These are phyloP conservation scores for Deinandra increscens DNA, from an alignment of 129 eudicot genomes.

Conservation along the genomic window DNA sequence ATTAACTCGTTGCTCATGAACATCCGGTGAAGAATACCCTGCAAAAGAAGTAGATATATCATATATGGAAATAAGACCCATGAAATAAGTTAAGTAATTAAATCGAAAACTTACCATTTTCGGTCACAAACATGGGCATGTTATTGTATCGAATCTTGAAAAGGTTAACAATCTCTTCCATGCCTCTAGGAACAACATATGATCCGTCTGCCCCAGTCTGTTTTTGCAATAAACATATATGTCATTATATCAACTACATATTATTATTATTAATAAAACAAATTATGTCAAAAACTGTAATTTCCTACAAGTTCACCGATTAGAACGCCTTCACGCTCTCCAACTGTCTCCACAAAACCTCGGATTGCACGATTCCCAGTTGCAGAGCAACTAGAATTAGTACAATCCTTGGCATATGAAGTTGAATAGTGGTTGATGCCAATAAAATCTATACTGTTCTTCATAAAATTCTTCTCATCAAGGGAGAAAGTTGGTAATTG, in stretches of 20 bases:
- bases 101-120: conserved; percentile 51
- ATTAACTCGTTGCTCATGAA: conserved; percentile 17
- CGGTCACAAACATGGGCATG: conserved; percentile 61
- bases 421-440: conserved; percentile 72
- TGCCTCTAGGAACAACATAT: conserved; percentile 74
- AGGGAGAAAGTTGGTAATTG: conserved; percentile 52
- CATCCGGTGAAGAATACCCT: conserved; percentile 48
- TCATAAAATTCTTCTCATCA: conserved; percentile 45
- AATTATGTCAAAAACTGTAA: background rate
- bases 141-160: conserved; percentile 55
- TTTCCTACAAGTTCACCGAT: conserved; percentile 64
- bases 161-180: conserved; percentile 50
- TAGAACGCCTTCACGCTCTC: conserved; percentile 51
- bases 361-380: conserved; percentile 39
- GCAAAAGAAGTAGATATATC: conserved; percentile 11
- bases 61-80: background rate
- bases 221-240: background rate
- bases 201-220: conserved; percentile 44
- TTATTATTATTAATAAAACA: background rate
- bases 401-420: conserved; percentile 58
- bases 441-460: conserved; percentile 57
- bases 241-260: background rate
- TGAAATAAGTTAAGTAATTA: background rate
- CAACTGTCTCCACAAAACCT: conserved; percentile 36
- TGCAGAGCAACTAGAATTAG: conserved; percentile 38